Percentiles rank a stretch among this genome's conserved stretches.
Evolutionary conservation across 129 eudicot genomes (phyloP).

Genomic region (Tagetes patula): DNA sequence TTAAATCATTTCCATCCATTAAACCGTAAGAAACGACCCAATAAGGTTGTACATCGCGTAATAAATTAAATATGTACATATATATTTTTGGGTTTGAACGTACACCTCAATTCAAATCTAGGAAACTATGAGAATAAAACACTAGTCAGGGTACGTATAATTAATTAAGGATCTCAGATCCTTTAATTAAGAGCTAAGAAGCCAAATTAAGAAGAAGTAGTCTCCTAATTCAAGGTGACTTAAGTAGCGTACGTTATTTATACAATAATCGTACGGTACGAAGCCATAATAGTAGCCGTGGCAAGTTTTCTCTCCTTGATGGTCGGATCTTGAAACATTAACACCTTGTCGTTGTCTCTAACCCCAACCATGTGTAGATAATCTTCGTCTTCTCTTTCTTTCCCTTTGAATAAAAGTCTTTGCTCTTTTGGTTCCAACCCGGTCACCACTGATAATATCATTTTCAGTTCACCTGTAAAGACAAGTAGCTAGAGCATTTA

Average conservation of each 20-base stretch:
- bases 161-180: background rate
- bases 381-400: slow-evolving; percentile 75
- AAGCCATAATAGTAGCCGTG: slow-evolving; percentile 38
- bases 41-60: slow-evolving; percentile 10
- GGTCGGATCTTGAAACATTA: slow-evolving; percentile 80
- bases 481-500: background rate
- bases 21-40: background rate
- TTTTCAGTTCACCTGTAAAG: slow-evolving; percentile 66
- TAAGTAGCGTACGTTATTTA: slow-evolving; percentile 22
- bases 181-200: slow-evolving; percentile 25
- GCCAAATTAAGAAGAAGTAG: slow-evolving; percentile 11
- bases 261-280: slow-evolving; percentile 55
- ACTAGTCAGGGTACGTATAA: background rate
- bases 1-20: background rate
- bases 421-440: slow-evolving; percentile 75
- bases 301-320: slow-evolving; percentile 63
- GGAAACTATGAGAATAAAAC: slow-evolving; percentile 7
- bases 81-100: slow-evolving; percentile 12
- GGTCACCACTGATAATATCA: slow-evolving; percentile 58
- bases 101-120: background rate
- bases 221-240: background rate
- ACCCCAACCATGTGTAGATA: slow-evolving; percentile 91
- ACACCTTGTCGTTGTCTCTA: slow-evolving; percentile 73
- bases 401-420: slow-evolving; percentile 74
- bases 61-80: background rate